Evolutionary conservation across 1,139 yeast genomes (phyloP).

Genomic region (Suhomyces coccinellae): DNA sequence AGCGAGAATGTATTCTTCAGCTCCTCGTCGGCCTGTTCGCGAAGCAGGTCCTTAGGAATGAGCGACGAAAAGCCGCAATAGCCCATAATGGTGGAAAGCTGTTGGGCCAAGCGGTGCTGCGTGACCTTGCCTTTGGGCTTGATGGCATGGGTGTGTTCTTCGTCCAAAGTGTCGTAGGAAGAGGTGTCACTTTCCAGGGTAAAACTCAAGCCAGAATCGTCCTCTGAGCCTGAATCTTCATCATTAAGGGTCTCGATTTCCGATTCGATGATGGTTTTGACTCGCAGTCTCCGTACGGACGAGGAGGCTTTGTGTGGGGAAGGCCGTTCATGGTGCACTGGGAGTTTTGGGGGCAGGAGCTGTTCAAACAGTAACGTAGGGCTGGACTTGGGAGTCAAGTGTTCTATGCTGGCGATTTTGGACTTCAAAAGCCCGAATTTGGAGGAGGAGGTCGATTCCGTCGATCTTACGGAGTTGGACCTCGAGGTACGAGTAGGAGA

Average conservation of each 20-base stretch:
- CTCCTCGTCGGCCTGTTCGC: slow-evolving; percentile 34
- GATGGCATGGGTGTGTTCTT: slow-evolving; percentile 32
- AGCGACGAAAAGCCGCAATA: slow-evolving; percentile 31
- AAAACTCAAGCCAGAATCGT: slow-evolving; percentile 5
- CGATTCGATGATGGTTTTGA: slow-evolving; percentile 26
- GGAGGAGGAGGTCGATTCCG: slow-evolving; percentile 1
- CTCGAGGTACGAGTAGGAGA: slow-evolving; percentile 5
- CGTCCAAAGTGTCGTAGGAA: slow-evolving; percentile 24
- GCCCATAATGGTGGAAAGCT: slow-evolving; percentile 34
- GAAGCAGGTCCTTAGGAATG: slow-evolving; percentile 18
- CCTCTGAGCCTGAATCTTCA: slow-evolving; percentile 11
- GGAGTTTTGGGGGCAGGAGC: not conserved
- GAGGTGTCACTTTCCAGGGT: slow-evolving; percentile 3
- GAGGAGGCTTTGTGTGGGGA: slow-evolving; percentile 4
- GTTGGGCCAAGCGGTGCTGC: slow-evolving; percentile 20
- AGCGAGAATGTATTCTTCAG: slow-evolving; percentile 35
- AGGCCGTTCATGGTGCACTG: not conserved
- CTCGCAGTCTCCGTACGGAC: slow-evolving; percentile 16
- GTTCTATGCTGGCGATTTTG: not conserved
- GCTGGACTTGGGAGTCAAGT: slow-evolving; percentile 1
- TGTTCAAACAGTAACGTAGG: not conserved
- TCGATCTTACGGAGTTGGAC: slow-evolving; percentile 9
- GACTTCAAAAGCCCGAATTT: slow-evolving; percentile 8
- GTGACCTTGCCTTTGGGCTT: slow-evolving; percentile 19
- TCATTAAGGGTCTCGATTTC: slow-evolving; percentile 8